Evolutionary conservation across 2,329 filamentous ascomycete genomes (phyloP), one percentile per base, ranked within the genome.

Genomic region (Lecanicillium sp.): DNA sequence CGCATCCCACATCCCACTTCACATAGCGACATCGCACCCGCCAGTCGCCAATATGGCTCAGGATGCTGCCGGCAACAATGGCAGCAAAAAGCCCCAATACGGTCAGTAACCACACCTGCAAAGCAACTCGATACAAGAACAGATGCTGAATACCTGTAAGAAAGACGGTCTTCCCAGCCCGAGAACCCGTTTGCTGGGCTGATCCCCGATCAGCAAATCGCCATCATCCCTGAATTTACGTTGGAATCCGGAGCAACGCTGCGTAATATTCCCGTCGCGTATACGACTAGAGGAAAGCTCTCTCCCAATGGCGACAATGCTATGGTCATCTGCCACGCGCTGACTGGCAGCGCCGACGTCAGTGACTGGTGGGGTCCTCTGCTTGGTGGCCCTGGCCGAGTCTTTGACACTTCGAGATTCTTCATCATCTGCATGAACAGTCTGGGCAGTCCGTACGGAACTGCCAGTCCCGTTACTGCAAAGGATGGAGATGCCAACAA

Each of bases 161-260:
- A 77, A 80, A 81, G 78, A 75, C 75, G 65, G 56, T 71, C 66
- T 55, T 71, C 78, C 48, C 89, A 96, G 67, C 83, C 87, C 60
- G 91, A 96, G 71, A 98, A 97, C 69, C 91, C 90, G 24, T 97
- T 90, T 65, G 81, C 87, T 52, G 70, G 77, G 54, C 76, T 97
- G 61, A 95, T 98, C 44, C 84, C 89, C 44, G 85, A 95, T 60
- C 93, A 97, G 69, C 77, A 85, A 46, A 86, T 95, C 60, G 89
- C 86, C 49, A 80, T 93, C 52, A 80, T 98, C 48, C 91, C 93
- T 2, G 83, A 84, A 21, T 95, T 96, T 66, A 90, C 86, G 8
- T 86, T 98, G 55, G 93, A 98, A 67, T 97, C 90, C 2, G 93
- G 93, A 41, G 88, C 86, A 20, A 85, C 79, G 1, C 76, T 98